These are phyloP conservation scores for Aaosphaeria arxii DNA, from an alignment of 2,329 filamentous ascomycete species.

Conservation along the genomic window DNA sequence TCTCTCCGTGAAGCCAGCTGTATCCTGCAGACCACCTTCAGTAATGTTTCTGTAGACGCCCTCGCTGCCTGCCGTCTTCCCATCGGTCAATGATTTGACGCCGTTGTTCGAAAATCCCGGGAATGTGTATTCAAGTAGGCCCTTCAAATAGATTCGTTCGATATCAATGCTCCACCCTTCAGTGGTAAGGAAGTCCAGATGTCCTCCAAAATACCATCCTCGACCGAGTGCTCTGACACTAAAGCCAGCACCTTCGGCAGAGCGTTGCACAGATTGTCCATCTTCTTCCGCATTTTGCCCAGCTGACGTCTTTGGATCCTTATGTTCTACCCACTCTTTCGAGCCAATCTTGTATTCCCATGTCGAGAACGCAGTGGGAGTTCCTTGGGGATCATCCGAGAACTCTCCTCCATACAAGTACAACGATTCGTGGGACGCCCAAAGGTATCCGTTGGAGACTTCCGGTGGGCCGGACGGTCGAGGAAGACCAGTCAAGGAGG, in stretches of 20 bases:
- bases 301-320: constrained; percentile 58
- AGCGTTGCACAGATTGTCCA: constrained; percentile 59
- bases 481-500: constrained; percentile 60
- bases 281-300: constrained; percentile 61
- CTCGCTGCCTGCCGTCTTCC: constrained; percentile 56
- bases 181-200: constrained; percentile 64
- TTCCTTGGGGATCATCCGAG: constrained; percentile 58
- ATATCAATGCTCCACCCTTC: constrained; percentile 66
- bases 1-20: constrained; percentile 66
- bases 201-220: constrained; percentile 78
- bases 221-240: constrained; percentile 67
- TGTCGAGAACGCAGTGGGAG: constrained; percentile 59
- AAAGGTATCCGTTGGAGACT: constrained; percentile 71
- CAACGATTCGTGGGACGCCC: constrained; percentile 67
- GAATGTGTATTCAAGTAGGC: constrained; percentile 72
- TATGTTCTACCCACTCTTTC: constrained; percentile 61
- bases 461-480: constrained; percentile 67
- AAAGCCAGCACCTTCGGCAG: constrained; percentile 71
- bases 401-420: constrained; percentile 75
- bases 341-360: constrained; percentile 68
- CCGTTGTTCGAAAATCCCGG: constrained; percentile 65
- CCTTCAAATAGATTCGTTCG: constrained; percentile 67
- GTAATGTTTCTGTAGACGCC: constrained; percentile 74
- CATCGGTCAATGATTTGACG: constrained; percentile 53
- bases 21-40: constrained; percentile 64